Evolutionary conservation across 495 filamentous ascomycete species (phyloP).

Genomic region (Penicillium chermesinum): DNA sequence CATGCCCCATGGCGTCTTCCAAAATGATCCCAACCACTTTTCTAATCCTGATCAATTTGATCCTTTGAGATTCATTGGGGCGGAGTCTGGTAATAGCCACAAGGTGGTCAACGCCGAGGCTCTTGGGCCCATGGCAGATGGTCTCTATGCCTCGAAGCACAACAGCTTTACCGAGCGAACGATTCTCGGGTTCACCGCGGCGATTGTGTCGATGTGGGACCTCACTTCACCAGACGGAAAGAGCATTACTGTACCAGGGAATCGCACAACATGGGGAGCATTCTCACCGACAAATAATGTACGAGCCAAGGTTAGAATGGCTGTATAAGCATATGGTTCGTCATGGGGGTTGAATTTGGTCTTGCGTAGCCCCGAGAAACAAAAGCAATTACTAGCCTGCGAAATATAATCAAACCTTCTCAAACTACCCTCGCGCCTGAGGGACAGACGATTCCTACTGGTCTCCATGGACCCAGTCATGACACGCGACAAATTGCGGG

Average conservation of each 20-base stretch:
- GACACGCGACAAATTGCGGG: background rate
- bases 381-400: no score
- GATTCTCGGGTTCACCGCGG: constrained; percentile 43
- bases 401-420: no score
- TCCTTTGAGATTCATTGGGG: constrained; percentile 48
- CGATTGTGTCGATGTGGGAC: constrained; percentile 49
- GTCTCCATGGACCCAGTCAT: no score
- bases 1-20: constrained; percentile 46
- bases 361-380: no score
- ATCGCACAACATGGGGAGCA: constrained; percentile 31
- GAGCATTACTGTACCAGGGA: constrained; percentile 26
- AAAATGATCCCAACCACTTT: constrained; percentile 45
- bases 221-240: constrained; percentile 35
- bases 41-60: constrained; percentile 47
- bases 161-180: constrained; percentile 46
- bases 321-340: constrained; percentile 23
- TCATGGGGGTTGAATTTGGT: no score
- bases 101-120: constrained; percentile 21
- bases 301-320: background rate
- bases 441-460: no score
- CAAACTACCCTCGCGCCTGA: no score
- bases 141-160: constrained; percentile 41
- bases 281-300: constrained; percentile 36
- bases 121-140: constrained; percentile 45
- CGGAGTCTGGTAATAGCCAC: constrained; percentile 27